These are phyloP conservation scores for Aureobasidium musti DNA, from an alignment of 2,329 filamentous ascomycete genomes.

Conservation along the genomic window DNA sequence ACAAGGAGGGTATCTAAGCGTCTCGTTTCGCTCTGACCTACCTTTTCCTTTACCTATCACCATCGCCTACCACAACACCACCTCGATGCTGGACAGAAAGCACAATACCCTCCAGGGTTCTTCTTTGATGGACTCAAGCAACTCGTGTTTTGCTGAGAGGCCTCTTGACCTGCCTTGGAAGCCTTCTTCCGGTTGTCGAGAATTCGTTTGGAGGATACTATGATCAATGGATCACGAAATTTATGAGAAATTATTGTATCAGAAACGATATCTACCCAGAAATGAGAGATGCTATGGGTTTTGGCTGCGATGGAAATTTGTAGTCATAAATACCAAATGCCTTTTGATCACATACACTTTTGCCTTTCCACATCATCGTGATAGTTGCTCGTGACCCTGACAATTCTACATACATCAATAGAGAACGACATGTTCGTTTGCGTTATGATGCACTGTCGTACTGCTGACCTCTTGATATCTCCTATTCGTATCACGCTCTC, in stretches of 20 bases:
- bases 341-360: not conserved
- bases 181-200: not conserved
- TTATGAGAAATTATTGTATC: constrained; percentile 20
- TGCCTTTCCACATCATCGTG: no score
- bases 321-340: constrained; percentile 12
- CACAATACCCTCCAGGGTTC: constrained; percentile 15
- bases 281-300: not conserved
- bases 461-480: no score
- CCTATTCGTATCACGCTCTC: no score
- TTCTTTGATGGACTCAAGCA: constrained; percentile 1
- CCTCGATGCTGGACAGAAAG: constrained; percentile 4
- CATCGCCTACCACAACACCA: not conserved
- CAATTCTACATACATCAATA: no score
- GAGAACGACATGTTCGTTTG: no score
- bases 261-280: not conserved
- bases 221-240: constrained; percentile 24
- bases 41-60: not conserved
- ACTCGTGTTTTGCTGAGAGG: constrained; percentile 12
- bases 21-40: not conserved
- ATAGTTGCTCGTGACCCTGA: no score
- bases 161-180: not conserved
- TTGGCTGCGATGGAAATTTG: constrained; percentile 8
- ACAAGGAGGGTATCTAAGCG: constrained; percentile 48
- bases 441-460: no score
- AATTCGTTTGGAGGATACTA: not conserved